A percentile compares a stretch with the other conserved stretches of the same genome.
These are phyloP conservation scores for Sarocladium kiliense DNA, from an alignment of 2,329 filamentous ascomycete species.

Conservation along the genomic window DNA sequence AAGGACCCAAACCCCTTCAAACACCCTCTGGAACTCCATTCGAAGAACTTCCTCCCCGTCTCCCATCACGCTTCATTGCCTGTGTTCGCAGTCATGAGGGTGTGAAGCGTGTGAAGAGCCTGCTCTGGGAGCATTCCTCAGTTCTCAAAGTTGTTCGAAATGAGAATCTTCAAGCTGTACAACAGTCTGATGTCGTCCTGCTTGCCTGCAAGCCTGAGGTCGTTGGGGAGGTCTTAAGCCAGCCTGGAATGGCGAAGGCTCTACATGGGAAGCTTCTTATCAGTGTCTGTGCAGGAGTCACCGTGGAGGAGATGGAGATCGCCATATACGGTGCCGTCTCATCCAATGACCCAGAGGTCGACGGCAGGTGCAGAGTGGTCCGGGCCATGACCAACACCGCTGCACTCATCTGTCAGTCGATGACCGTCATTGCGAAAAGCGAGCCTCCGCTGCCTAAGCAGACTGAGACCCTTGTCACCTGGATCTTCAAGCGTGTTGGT, in stretches of 20 bases:
- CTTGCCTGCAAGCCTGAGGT: constrained; percentile 78
- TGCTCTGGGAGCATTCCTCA: constrained; percentile 58
- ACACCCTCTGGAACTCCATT: constrained; percentile 36
- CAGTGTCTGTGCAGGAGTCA: constrained; percentile 74
- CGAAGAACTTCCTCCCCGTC: constrained; percentile 46
- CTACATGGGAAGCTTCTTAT: constrained; percentile 76
- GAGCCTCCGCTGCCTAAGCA: constrained; percentile 51
- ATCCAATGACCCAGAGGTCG: constrained; percentile 37
- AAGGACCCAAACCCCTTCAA: constrained; percentile 39
- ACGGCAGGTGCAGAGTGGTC: constrained; percentile 58
- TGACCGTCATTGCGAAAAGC: constrained; percentile 71
- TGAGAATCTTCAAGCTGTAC: constrained; percentile 63
- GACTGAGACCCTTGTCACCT: constrained; percentile 57
- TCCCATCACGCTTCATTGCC: constrained; percentile 74
- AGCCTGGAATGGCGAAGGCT: constrained; percentile 64
- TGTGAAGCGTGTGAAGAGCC: constrained; percentile 61
- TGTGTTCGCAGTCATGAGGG: constrained; percentile 69
- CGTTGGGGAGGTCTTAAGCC: constrained; percentile 62
- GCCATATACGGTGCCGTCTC: constrained; percentile 54
- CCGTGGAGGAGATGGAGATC: constrained; percentile 60
- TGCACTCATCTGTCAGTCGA: constrained; percentile 70
- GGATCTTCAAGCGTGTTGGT: constrained; percentile 73
- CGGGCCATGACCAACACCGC: constrained; percentile 84
- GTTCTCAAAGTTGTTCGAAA: constrained; percentile 63
- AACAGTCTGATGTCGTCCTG: constrained; percentile 67